Base-by-base conservation (phyloP, 805 yeast genomes). In the Kodamaea restingae region DNA sequence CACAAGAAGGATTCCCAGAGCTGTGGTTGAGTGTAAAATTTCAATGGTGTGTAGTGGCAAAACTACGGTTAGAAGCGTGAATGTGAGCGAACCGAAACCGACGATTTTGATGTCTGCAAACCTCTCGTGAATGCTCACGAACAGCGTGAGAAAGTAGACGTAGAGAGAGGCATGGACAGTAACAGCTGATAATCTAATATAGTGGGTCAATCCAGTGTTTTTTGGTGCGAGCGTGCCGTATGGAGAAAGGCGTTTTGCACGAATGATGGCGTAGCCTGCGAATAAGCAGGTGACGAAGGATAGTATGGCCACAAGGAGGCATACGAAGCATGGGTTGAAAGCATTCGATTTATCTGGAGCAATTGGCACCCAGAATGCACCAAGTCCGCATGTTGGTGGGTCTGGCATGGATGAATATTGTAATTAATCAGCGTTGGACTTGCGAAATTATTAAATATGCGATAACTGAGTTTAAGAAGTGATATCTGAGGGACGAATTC, bases 241-340 rank as follows among this genome's bases (percentile, higher is more conserved):
- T 47, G 12, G 17, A 9, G 17, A 17, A 7, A 12, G 31, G 15
- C 31, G 15, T 14, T 15, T 12, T 7, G 17, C 31, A 4, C 15
- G 10, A 27, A 27, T 52, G 35, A 27, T 15, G 4, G 31, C 4
- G 17, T 12, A 14, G 9, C 18, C 15, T 7, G 15, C 31, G 17
- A 27, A 27, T 4, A 14, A 15, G 31, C 4, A 15, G 7, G 17
- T 27, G 17, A 12, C 17, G 4, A 12, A 4, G 5, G 31, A 12
- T 11, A 27, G 17, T 27, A 27, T 27, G 17, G 12, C 4, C 17
- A 15, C 31, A 4, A 27, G 31, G 15, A 27, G 17, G 28, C 41
- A 43, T 11, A 63, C 15, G 36, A 63, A 62, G 41, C 66, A 61
- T 6, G 68, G 69, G 32, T 61, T 61, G 46, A 63, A 61, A 0